Evolutionary conservation across 2,329 filamentous ascomycete genomes (phyloP).

Genomic region (Nothophaeocryptopus gaeumannii): DNA sequence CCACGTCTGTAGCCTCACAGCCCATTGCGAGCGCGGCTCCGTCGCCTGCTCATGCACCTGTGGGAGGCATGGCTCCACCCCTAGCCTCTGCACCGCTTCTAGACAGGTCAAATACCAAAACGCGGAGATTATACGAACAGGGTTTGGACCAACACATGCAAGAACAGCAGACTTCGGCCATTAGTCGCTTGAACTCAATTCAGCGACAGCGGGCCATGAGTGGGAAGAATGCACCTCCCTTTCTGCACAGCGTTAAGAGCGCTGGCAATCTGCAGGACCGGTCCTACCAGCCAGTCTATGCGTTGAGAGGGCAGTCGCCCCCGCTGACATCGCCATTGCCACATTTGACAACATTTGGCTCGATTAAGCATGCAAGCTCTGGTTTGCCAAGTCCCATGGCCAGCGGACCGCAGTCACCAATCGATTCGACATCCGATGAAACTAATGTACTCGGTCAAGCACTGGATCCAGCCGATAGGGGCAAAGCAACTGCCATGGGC

Average conservation of each 20-base stretch:
- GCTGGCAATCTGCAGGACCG: constrained; percentile 64
- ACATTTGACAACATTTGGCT: constrained; percentile 37
- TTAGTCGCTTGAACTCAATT: constrained; percentile 77
- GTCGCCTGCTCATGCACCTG: constrained; percentile 53
- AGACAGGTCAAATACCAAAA: constrained; percentile 67
- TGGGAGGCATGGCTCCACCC: constrained; percentile 32
- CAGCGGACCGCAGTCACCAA: constrained; percentile 46
- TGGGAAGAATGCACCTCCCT: constrained; percentile 48
- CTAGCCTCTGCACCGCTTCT: constrained; percentile 34
- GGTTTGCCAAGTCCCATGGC: constrained; percentile 39
- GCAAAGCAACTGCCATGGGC: constrained; percentile 75
- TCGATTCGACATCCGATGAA: constrained; percentile 66
- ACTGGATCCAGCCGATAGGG: constrained; percentile 71
- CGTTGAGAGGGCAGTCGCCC: constrained; percentile 40
- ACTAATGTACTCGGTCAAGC: constrained; percentile 57
- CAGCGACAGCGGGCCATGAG: constrained; percentile 59
- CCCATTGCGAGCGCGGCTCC: constrained; percentile 37
- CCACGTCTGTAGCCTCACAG: constrained; percentile 83
- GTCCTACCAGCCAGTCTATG: constrained; percentile 29
- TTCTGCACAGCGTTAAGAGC: constrained; percentile 47
- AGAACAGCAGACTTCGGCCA: constrained; percentile 72
- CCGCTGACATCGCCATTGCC: constrained; percentile 37
- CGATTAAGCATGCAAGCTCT: constrained; percentile 36
- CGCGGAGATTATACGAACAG: constrained; percentile 77
- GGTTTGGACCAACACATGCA: constrained; percentile 75